These are phyloP conservation scores for Trypanosomatidae sp. DNA, from an alignment of 208 protist genomes.

Conservation along the genomic window DNA sequence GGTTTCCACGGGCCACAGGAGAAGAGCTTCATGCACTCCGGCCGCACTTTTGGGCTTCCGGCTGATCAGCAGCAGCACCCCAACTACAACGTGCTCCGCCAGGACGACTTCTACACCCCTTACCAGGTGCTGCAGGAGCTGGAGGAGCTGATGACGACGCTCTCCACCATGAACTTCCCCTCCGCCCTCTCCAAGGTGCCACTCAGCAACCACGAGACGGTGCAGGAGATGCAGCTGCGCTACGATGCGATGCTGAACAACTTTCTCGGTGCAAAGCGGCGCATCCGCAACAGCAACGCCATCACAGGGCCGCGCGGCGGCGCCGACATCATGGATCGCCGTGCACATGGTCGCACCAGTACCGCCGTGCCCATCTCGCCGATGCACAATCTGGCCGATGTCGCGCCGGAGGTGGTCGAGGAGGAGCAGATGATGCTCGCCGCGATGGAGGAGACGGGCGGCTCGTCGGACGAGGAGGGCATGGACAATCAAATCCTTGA, in stretches of 20 bases:
- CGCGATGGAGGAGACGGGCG: conserved; percentile 24
- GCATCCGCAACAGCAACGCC: conserved; percentile 8
- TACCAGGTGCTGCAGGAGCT: conserved; percentile 45
- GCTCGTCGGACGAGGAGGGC: conserved; percentile 25
- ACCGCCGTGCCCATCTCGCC: background rate
- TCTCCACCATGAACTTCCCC: conserved; percentile 28
- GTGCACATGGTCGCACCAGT: background rate
- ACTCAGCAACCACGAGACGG: conserved; percentile 52
- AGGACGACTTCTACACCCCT: conserved; percentile 47
- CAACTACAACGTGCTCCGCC: conserved; percentile 22
- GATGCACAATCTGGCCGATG: background rate
- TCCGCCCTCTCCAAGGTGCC: conserved; percentile 25
- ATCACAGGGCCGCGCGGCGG: too few species aligned
- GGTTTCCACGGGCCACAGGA: conserved; percentile 8
- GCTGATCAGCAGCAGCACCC: conserved; percentile 17
- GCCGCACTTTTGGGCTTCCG: background rate
- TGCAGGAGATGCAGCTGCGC: conserved; percentile 41
- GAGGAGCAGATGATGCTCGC: conserved; percentile 14
- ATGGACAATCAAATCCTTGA: conserved; percentile 19
- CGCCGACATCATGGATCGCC: too few species aligned
- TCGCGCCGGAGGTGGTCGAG: background rate
- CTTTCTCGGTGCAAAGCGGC: conserved; percentile 39
- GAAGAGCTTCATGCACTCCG: conserved; percentile 13
- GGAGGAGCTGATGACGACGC: conserved; percentile 31
- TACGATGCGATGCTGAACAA: conserved; percentile 50